A percentile compares a stretch with the other conserved stretches of the same genome.
Evolutionary conservation across 1,284 basidiomycete genomes (phyloP).

Genomic region (Cutaneotrichosporon cutaneum): DNA sequence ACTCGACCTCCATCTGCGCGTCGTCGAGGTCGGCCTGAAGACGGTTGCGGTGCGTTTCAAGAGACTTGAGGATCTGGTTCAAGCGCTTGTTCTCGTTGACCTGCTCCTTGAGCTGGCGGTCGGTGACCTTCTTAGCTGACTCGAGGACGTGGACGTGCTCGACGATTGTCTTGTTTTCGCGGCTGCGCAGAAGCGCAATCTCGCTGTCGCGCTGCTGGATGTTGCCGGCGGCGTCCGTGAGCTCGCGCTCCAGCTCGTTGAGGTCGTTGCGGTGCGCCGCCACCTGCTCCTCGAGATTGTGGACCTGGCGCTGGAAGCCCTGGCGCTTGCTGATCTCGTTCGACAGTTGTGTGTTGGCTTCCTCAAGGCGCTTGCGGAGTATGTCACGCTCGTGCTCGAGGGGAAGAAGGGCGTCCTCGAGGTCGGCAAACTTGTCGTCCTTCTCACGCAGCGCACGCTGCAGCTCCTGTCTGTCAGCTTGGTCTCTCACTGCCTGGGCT

Average conservation of each 20-base stretch:
- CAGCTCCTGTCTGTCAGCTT: constrained; percentile 62
- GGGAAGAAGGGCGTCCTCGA: constrained; percentile 81
- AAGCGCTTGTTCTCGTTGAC: constrained; percentile 47
- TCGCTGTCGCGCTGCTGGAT: constrained; percentile 82
- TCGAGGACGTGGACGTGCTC: constrained; percentile 98
- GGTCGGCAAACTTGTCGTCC: constrained; percentile 73
- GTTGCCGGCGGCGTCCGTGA: constrained; percentile 74
- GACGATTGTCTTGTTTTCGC: constrained; percentile 93
- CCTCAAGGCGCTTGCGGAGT: constrained; percentile 69
- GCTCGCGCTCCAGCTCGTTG: constrained; percentile 72
- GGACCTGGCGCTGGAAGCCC: constrained; percentile 67
- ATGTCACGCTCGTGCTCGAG: constrained; percentile 77
- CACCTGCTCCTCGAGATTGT: constrained; percentile 68
- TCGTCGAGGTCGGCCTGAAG: constrained; percentile 84
- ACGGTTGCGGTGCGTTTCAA: constrained; percentile 56
- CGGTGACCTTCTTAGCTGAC: constrained; percentile 93
- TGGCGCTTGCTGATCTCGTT: constrained; percentile 60
- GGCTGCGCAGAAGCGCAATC: constrained; percentile 75
- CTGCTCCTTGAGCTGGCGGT: constrained; percentile 77
- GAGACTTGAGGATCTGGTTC: constrained; percentile 39
- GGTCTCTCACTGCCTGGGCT: not conserved
- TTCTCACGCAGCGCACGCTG: constrained; percentile 54
- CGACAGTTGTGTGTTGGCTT: constrained; percentile 56
- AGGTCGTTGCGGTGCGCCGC: constrained; percentile 66
- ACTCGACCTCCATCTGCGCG: constrained; percentile 69